Base-by-base conservation (phyloP, 805 yeast species). In the Starmerella sirachaensis region DNA sequence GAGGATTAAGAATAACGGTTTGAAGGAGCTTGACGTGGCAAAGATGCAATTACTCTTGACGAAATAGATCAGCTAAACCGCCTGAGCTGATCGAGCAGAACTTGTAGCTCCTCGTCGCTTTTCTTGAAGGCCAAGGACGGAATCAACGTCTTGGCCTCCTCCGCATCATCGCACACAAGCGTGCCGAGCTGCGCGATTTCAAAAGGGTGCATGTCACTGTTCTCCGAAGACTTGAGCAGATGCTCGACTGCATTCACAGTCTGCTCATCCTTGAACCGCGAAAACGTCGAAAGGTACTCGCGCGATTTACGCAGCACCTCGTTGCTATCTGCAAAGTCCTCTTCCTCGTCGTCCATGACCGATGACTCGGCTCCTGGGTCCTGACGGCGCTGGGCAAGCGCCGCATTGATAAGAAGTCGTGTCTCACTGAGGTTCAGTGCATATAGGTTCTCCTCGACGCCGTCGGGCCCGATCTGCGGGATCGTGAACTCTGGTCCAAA, bases 161-260 rank as follows among this genome's bases (percentile, higher is more conserved):
- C 98, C 5, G 93, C 85, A 46, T 88, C 96, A 55, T 88, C 98
- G 61, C 96, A 86, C 21, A 91, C 80, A 45, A 88, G 67, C 3
- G 93, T 82, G 0, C 93, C 76, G 43, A 79, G 64, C 60, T 91
- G 97, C 1, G 97, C 94, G 38, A 83, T 66, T 62, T 91, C 98
- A 58, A 91, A 91, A 1, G 98, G 97, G 64, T 91, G 98, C 51
- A 91, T 61, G 19, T 74, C 77, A 29, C 72, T 63, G 52, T 77
- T 78, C 47, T 82, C 93, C 33, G 78, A 74, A 19, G 77, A 64
- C 45, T 74, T 76, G 54, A 91, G 66, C 46, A 91, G 63, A 49
- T 80, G 82, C 55, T 88, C 96, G 16, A 85, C 97, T 1, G 96
- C 94, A 41, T 83, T 77, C 23, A 91, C 86, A 0, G 96, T 84